Conservation (phyloP, 805 yeast species). For the Lachancea mirantina region DNA sequence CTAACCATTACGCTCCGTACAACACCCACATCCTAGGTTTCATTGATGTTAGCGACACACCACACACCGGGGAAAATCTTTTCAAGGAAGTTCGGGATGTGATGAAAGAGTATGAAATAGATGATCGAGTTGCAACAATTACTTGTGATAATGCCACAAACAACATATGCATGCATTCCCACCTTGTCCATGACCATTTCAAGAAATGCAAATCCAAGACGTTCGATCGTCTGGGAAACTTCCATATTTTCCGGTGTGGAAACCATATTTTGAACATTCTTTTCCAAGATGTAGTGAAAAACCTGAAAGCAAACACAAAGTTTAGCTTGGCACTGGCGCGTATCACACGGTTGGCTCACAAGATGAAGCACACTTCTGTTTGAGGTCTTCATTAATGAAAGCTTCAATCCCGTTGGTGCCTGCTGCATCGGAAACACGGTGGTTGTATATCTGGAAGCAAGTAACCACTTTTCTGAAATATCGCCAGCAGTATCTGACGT, state of each 20-base stretch:
- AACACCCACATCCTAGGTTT: conserved; percentile 10
- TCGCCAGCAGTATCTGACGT: conserved; percentile 1
- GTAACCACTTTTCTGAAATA: conserved; percentile 3
- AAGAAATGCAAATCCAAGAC: neutral
- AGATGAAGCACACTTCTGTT: neutral
- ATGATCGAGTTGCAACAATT: conserved; percentile 3
- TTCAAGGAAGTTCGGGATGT: neutral
- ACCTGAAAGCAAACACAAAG: neutral
- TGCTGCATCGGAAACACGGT: conserved; percentile 3
- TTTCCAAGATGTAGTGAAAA: conserved; percentile 1
- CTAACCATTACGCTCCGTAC: neutral
- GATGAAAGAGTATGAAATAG: conserved; percentile 3
- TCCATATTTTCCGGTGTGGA: conserved; percentile 3
- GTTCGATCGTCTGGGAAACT: neutral
- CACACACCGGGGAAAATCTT: conserved; percentile 4
- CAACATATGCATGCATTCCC: neutral
- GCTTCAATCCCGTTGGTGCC: conserved; percentile 6
- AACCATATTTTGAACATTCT: conserved; percentile 3
- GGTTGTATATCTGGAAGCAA: conserved; percentile 8
- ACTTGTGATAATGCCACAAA: conserved; percentile 5
- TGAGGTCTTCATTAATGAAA: conserved; percentile 2
- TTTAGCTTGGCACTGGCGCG: conserved; percentile 1
- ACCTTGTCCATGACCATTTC: conserved; percentile 1
- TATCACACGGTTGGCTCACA: conserved; percentile 4
- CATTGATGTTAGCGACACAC: too few species aligned